Base-by-base conservation (phyloP, 495 filamentous ascomycete species). In the Aspergillus hancockii region DNA sequence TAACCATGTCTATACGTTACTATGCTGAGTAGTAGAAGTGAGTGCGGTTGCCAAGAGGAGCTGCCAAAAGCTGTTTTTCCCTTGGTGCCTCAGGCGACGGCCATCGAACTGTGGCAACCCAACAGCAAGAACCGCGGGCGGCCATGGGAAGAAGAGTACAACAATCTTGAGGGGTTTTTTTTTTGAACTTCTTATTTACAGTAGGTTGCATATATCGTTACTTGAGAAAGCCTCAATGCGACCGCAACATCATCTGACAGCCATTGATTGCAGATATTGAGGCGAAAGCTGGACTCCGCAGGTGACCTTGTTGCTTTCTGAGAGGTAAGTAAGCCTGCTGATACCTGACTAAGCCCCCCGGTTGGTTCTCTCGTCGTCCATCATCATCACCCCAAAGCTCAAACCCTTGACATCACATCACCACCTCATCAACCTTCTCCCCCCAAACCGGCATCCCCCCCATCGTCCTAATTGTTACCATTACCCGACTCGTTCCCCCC, bases 331-430 rank as follows among this genome's bases (percentile, higher is more conserved):
- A 73, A 69, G 74, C 70, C 68, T 71, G 41, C 32, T 58, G 34
- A 53, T 61, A 52, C 47, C 55, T 78, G 75, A 78, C 75, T 78
- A 76, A 77, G 74, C 76, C 60, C 76, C 60, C 55, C 68, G 16
- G 65, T 59, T 58, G 66, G 65, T 69, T 68, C 68, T 67, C 67
- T 72, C 68, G 68, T 63, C 69, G 64, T 72, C 66, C 69, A 66
- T 67, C 63, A 73, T 55, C 36, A 41, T 46, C 43, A 22, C 32
- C 53, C 67, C 64, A 50, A 47, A 57, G 56, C 59, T 49, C 61
- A 45, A 57, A 49, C 51, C 70, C 75, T 76, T 78, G 75, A 78
- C 75, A 78, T 79, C 75, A 78, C 75, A 72, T 74, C 76, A 72
- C 71, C 67, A 70, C 73, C 66, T 73, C 72, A 70, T 74, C 74